These are phyloP conservation scores for Neurospora tetrasperma DNA, from an alignment of 495 filamentous ascomycete genomes.

Conservation along the genomic window DNA sequence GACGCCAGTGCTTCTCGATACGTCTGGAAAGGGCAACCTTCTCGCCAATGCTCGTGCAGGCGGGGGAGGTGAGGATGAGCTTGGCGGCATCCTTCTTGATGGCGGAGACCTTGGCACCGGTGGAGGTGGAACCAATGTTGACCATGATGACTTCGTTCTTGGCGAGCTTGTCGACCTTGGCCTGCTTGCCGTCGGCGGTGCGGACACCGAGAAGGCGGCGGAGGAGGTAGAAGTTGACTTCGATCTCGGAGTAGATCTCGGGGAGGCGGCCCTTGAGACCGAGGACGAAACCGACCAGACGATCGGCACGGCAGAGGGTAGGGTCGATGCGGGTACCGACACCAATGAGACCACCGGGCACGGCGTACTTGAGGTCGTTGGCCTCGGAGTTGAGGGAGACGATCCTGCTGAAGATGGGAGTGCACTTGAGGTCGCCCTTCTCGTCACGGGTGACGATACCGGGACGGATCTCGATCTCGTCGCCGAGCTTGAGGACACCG, in stretches of 20 bases:
- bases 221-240: conserved; percentile 98
- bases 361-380: conserved; percentile 95
- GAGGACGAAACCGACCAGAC: conserved; percentile 95
- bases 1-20: conserved; percentile 99
- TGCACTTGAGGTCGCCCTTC: conserved; percentile 88
- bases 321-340: conserved; percentile 96
- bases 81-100: conserved; percentile 97
- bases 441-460: conserved; percentile 92
- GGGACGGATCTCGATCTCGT: conserved; percentile 96
- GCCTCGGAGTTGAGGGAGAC: conserved; percentile 93
- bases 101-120: conserved; percentile 86
- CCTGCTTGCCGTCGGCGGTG: conserved; percentile 96
- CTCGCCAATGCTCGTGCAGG: conserved; percentile 89
- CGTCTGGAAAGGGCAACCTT: conserved; percentile 93
- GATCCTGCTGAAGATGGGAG: conserved; percentile 89
- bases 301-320: conserved; percentile 94
- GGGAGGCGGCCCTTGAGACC: conserved; percentile 86
- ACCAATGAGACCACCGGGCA: conserved; percentile 93
- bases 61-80: conserved; percentile 64
- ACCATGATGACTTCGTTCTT: conserved; percentile 99
- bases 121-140: conserved; percentile 95
- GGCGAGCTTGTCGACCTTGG: conserved; percentile 91
- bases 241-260: conserved; percentile 91
- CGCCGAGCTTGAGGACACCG: conserved; percentile 88
- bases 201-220: conserved; percentile 91